phyloP scores from a whole-genome alignment of 2,329 filamentous ascomycete species.

The Cladophialophora carrionii region DNA sequence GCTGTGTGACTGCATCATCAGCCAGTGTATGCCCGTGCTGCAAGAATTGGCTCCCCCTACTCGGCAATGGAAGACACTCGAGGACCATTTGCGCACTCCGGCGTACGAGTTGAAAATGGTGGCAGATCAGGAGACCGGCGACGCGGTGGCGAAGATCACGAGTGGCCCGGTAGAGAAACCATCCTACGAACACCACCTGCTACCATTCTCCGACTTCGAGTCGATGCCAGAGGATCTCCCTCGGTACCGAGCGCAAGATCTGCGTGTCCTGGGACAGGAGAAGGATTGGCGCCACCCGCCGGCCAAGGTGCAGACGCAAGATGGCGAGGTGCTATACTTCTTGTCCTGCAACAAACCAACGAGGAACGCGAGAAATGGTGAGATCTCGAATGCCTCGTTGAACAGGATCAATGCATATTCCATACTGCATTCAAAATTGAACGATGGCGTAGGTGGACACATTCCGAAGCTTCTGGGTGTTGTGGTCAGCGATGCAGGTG shows the following conservation, averaged over 20 bases:
- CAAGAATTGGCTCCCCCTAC: slow-evolving; percentile 13
- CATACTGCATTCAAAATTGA: slow-evolving; percentile 1
- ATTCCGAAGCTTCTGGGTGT: slow-evolving; percentile 20
- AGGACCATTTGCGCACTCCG: slow-evolving; percentile 22
- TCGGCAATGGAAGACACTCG: slow-evolving; percentile 18
- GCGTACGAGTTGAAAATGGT: slow-evolving; percentile 22
- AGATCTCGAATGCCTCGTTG: slow-evolving; percentile 14
- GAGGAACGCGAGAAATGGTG: slow-evolving; percentile 2
- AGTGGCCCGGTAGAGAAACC: slow-evolving; percentile 7
- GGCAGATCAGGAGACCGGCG: neutral
- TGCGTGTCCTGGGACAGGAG: slow-evolving; percentile 14
- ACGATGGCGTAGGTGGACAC: neutral
- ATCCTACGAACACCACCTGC: slow-evolving; percentile 20
- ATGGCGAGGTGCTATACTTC: slow-evolving; percentile 11
- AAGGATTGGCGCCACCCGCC: slow-evolving; percentile 21
- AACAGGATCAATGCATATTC: slow-evolving; percentile 19
- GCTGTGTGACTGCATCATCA: slow-evolving; percentile 23
- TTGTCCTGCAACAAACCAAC: slow-evolving; percentile 8
- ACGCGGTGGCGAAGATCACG: slow-evolving; percentile 17
- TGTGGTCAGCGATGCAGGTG: slow-evolving; percentile 14
- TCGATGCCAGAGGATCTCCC: slow-evolving; percentile 1
- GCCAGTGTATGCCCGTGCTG: slow-evolving; percentile 18
- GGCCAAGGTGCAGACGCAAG: slow-evolving; percentile 8
- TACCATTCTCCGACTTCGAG: slow-evolving; percentile 8
- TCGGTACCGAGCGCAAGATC: slow-evolving; percentile 6